Conservation (phyloP, 805 yeast species). For the Nakazawaea wyomingensis region DNA sequence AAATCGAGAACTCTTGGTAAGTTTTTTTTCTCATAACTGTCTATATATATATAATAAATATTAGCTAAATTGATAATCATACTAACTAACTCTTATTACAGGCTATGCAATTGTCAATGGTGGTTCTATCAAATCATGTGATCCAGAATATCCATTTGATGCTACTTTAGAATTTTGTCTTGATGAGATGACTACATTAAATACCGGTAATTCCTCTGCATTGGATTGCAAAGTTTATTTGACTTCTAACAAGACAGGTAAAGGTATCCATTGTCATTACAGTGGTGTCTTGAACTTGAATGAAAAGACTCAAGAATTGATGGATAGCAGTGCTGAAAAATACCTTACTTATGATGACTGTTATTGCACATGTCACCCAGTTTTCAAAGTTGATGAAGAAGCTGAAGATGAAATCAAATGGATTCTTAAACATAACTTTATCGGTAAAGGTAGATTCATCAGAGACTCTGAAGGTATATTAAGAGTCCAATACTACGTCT, state of each 20-base stretch:
- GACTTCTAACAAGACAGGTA: slow-evolving; percentile 35
- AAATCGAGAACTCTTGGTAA: not conserved
- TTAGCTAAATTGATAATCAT: not conserved
- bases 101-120: slow-evolving; percentile 19
- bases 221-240: slow-evolving; percentile 49
- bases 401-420: slow-evolving; percentile 43
- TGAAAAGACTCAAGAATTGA: slow-evolving; percentile 28
- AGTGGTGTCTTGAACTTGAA: slow-evolving; percentile 41
- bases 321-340: slow-evolving; percentile 16
- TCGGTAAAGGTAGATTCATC: slow-evolving; percentile 58
- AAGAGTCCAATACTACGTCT: slow-evolving; percentile 52
- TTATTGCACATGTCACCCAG: slow-evolving; percentile 45
- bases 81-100: not conserved
- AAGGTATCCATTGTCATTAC: slow-evolving; percentile 38
- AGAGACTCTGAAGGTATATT: slow-evolving; percentile 39
- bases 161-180: slow-evolving; percentile 33
- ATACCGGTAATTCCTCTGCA: slow-evolving; percentile 19
- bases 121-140: slow-evolving; percentile 34
- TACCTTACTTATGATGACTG: slow-evolving; percentile 33
- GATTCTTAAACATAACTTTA: slow-evolving; percentile 41
- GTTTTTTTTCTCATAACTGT: too few relatives aligned
- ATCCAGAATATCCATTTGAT: slow-evolving; percentile 33
- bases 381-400: slow-evolving; percentile 34
- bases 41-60: too few relatives aligned
- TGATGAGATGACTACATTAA: slow-evolving; percentile 39